Percentiles rank a stretch among this genome's conserved stretches.
These are phyloP conservation scores for Besnoitia besnoiti DNA, from an alignment of 169 alveolate species.

Conservation along the genomic window DNA sequence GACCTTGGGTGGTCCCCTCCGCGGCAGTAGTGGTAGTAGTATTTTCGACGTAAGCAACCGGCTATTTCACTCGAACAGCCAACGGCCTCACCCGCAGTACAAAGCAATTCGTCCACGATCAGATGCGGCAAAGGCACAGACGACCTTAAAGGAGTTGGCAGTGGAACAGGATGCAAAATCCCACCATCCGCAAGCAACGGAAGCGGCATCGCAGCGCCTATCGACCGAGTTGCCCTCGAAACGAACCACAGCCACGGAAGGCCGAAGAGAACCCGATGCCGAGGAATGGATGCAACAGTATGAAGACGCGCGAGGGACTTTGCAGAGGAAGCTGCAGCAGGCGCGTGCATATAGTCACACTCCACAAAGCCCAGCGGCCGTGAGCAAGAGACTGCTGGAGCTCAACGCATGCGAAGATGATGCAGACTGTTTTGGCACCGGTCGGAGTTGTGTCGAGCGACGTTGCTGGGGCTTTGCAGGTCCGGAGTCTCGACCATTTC, in stretches of 20 bases:
- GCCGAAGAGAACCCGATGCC: neutral
- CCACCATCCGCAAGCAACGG: neutral
- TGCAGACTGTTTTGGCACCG: conserved; percentile 61
- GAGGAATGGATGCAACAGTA: neutral
- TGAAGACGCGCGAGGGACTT: neutral
- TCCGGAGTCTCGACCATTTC: conserved; percentile 38
- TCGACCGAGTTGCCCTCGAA: neutral
- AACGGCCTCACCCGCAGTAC: neutral
- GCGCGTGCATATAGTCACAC: neutral
- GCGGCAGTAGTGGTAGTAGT: conserved; percentile 20
- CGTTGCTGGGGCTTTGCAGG: conserved; percentile 71
- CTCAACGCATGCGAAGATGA: conserved; percentile 42
- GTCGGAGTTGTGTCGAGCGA: conserved; percentile 63
- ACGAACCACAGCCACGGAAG: neutral
- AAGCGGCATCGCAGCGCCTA: neutral
- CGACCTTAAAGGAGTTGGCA: neutral
- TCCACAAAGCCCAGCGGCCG: neutral
- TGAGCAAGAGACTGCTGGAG: conserved; percentile 37
- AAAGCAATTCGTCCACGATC: neutral
- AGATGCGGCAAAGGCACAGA: neutral
- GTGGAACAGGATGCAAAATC: neutral
- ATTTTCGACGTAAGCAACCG: conserved; percentile 15
- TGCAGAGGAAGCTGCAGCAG: neutral
- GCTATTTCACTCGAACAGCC: neutral
- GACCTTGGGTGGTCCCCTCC: neutral